Evolutionary conservation across 306 rosid species (phyloP).

Genomic region (Arachis hypogaea): DNA sequence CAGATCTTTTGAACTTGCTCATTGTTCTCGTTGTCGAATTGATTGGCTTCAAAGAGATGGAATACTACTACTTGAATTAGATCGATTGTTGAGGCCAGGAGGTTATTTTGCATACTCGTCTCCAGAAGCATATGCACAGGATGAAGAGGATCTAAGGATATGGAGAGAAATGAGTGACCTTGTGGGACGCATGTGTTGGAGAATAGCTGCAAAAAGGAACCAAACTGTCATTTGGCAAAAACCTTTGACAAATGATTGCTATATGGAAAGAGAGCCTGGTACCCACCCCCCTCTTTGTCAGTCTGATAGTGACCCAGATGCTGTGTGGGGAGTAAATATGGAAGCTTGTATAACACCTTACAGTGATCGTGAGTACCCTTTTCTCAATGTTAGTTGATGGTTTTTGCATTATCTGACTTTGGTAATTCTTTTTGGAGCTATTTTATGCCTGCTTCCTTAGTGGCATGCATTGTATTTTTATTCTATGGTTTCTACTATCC

Average conservation of each 20-base stretch:
- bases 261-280: constrained; percentile 74
- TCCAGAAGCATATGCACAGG: constrained; percentile 98
- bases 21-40: constrained; percentile 95
- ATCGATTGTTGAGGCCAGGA: constrained; percentile 84
- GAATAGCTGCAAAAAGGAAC: constrained; percentile 71
- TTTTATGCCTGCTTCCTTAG: constrained; percentile 14
- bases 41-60: constrained; percentile 99
- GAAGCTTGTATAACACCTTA: constrained; percentile 86
- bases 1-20: constrained; percentile 96
- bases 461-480: constrained; percentile 5
- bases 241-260: constrained; percentile 88
- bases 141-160: constrained; percentile 91
- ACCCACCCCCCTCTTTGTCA: constrained; percentile 89
- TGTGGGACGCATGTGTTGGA: constrained; percentile 91
- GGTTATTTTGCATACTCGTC: constrained; percentile 97
- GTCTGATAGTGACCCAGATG: constrained; percentile 84
- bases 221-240: constrained; percentile 99
- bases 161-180: constrained; percentile 95
- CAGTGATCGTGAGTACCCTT: constrained; percentile 70
- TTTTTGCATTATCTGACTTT: constrained; percentile 33
- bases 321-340: constrained; percentile 87
- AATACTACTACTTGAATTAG: constrained; percentile 87
- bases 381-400: constrained; percentile 33
- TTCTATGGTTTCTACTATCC: constrained; percentile 1
- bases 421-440: constrained; percentile 6